Conservation (phyloP, 2,329 filamentous ascomycete genomes). For the Amesomyces nigricolor region DNA sequence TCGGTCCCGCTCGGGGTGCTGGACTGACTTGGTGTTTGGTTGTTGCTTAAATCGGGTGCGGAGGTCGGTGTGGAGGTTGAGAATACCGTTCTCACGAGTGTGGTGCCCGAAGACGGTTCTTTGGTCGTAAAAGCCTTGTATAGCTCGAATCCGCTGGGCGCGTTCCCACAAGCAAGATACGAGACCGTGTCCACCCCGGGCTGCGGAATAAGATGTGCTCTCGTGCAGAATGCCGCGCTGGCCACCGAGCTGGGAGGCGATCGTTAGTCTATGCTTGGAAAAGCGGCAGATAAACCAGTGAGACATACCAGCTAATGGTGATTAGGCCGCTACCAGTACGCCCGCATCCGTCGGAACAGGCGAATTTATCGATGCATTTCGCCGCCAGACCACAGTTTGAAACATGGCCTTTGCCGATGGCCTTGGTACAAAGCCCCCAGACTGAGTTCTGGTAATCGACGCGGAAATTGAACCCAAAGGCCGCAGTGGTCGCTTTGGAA, state of each 20-base stretch:
- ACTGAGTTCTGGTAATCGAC: constrained; percentile 26
- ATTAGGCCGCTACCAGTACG: constrained; percentile 25
- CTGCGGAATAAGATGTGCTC: constrained; percentile 30
- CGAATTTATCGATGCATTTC: constrained; percentile 31
- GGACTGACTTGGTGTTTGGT: not conserved
- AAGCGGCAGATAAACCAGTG: too few relatives aligned
- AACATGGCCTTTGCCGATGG: constrained; percentile 38
- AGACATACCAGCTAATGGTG: constrained; percentile 35
- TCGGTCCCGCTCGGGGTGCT: not conserved
- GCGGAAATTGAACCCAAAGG: constrained; percentile 33
- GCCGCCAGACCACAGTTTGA: constrained; percentile 37
- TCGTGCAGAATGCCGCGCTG: constrained; percentile 30
- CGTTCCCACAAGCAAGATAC: constrained; percentile 33
- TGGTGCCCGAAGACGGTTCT: not conserved
- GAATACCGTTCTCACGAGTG: not conserved
- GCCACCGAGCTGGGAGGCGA: not conserved
- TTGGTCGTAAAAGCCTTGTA: constrained; percentile 13
- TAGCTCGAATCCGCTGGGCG: not conserved
- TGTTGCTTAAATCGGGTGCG: not conserved
- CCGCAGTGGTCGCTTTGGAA: constrained; percentile 28
- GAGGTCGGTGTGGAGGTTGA: not conserved
- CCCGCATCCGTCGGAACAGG: constrained; percentile 33
- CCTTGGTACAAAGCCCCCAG: constrained; percentile 18
- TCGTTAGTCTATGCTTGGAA: not conserved
- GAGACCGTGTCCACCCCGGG: constrained; percentile 31